These are phyloP conservation scores for Cerrena zonata DNA, from an alignment of 1,284 basidiomycete species.

Conservation along the genomic window DNA sequence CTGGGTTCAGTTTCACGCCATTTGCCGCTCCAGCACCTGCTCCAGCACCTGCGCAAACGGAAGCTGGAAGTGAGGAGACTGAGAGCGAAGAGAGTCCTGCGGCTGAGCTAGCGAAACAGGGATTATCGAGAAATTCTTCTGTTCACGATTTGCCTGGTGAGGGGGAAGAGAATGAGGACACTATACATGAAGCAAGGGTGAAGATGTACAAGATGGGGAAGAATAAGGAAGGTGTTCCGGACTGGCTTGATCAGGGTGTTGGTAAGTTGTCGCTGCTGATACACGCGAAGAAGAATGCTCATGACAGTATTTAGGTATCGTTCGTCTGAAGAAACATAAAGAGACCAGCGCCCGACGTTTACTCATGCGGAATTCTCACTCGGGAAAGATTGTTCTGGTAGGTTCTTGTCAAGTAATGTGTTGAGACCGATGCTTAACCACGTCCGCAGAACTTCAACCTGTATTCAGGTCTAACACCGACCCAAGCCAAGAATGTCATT, in stretches of 20 bases:
- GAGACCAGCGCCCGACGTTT: constrained; percentile 49
- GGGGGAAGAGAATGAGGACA: constrained; percentile 80
- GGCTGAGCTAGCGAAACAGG: constrained; percentile 20
- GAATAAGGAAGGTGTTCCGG: constrained; percentile 39
- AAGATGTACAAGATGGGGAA: constrained; percentile 62
- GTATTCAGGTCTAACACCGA: constrained; percentile 49
- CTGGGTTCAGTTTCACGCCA: not conserved
- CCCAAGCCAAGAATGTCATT: constrained; percentile 45
- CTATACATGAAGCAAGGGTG: constrained; percentile 51
- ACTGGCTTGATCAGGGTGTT: constrained; percentile 59
- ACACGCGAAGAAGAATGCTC: not conserved
- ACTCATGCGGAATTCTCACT: constrained; percentile 62
- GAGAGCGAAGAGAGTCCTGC: constrained; percentile 31
- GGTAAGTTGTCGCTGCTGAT: constrained; percentile 35
- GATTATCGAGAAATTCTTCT: too few relatives aligned
- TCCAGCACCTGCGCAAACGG: not conserved
- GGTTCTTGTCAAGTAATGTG: constrained; percentile 19
- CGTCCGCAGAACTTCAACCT: constrained; percentile 59
- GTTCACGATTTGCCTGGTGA: constrained; percentile 65
- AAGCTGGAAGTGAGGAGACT: constrained; percentile 17
- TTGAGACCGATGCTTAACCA: not conserved
- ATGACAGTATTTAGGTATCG: constrained; percentile 39
- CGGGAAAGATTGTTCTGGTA: constrained; percentile 68
- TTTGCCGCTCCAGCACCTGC: not conserved
- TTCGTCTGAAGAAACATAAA: constrained; percentile 69